Conservation (phyloP, 2,329 filamentous ascomycete genomes). For the Penicillium sp. region DNA sequence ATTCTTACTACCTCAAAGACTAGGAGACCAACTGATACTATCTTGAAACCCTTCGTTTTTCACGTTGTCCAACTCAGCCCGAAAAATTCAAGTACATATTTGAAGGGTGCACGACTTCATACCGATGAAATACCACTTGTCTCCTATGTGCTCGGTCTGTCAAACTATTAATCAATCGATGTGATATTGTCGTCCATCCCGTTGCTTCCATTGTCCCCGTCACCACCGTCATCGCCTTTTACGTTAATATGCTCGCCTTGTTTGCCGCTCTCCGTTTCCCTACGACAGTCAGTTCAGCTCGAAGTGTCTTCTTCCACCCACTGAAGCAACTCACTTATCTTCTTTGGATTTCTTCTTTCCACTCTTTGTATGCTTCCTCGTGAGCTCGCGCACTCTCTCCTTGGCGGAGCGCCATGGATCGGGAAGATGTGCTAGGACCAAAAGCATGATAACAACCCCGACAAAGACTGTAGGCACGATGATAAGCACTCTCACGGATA, state of each 20-base stretch:
- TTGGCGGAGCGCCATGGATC: slow-evolving; percentile 5
- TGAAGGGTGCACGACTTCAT: too few species aligned
- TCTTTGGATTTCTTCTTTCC: not conserved
- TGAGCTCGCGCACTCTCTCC: not conserved
- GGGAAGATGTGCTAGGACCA: not conserved
- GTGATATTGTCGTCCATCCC: not conserved
- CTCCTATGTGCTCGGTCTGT: too few species aligned
- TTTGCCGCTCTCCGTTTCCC: not conserved
- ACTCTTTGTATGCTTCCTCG: not conserved
- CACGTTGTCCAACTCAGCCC: too few species aligned
- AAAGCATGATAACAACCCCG: not conserved
- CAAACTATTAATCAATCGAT: not conserved
- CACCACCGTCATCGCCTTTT: not conserved
- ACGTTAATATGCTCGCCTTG: not conserved
- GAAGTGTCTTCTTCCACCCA: too few species aligned
- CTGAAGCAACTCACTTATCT: not conserved
- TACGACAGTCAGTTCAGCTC: not conserved
- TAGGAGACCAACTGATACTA: too few species aligned
- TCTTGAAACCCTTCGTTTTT: too few species aligned
- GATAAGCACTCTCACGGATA: slow-evolving; percentile 4
- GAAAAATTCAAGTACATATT: too few species aligned
- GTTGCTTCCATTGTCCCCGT: not conserved
- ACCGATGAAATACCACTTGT: too few species aligned
- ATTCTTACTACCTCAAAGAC: too few species aligned
- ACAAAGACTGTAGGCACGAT: not conserved